Evolutionary conservation across 495 filamentous ascomycete genomes (phyloP), one percentile per base, ranked within the genome.

Genomic region (Neurospora sp.): DNA sequence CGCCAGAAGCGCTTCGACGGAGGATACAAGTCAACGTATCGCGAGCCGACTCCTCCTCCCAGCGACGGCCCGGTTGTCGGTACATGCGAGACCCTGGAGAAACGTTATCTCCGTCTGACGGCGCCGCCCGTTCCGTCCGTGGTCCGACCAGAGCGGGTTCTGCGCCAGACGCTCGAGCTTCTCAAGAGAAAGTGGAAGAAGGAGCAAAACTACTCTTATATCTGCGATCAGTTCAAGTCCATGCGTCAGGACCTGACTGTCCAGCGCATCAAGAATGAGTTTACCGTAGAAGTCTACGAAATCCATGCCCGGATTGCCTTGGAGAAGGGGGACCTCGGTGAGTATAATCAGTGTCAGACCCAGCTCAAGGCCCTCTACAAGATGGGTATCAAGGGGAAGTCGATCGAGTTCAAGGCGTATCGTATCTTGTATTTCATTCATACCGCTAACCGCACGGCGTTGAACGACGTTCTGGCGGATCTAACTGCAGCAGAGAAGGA

Each of bases 261-360:
- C 71, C 96, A 99, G 82, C 94, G 92, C 77, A 95, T 99, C 84
- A 93, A 92, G 83, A 97, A 92, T 78, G 92, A 96, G 69, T 98
- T 98, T 81, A 97, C 94, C 6, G 94, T 98, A 71, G 90, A 86
- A 73, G 96, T 97, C 69, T 99, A 99, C 82, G 96, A 99, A 86
- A 94, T 94, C 73, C 96, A 99, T 84, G 96, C 95, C 71, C 91
- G 96, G 54, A 98, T 99, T 84, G 96, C 96, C 74, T 85, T 99
- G 80, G 96, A 99, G 86, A 98, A 96, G 88, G 94, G 92, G 81
- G 96, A 99, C 87, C 88, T 98, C 85, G 95, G 96, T 99, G 96
- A 99, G 96, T 99, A 98, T 94, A 99, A 99, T 87, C 96, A 99
- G 89, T 99, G 96, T 82, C 96, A 98, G 86, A 97, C 96, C 74